Evolutionary conservation across 2,329 filamentous ascomycete genomes (phyloP), one percentile per base, ranked within the genome.

Genomic region (Colletotrichum zoysiae): DNA sequence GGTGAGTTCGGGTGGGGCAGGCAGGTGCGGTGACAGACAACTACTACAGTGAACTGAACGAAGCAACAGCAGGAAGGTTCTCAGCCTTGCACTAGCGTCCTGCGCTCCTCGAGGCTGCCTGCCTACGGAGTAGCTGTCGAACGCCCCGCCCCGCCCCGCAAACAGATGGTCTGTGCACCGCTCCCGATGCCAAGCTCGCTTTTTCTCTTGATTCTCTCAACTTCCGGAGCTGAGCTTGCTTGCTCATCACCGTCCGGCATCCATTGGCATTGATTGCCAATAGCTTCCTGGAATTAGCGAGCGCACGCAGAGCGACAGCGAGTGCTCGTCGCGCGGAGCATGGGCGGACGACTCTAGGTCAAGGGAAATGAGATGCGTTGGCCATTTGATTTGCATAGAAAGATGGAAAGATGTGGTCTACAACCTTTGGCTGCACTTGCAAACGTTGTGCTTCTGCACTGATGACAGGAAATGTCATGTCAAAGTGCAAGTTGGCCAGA

Each of bases 31-130:
- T 48, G 42, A 59, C 65, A 30, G 30, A 30, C 30, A 30, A 30
- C 30, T 30, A 30, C 30, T 30, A 30, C 30, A 35, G 50, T 65
- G 18, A 44, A 51, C 44, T 50, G 59, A 69, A 64, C 69, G 59
- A 71, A 68, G 59, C 58, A 71, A 68, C 65, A 69, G n/a, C 58
- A 55, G 14, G 26, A 38, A 67, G 51, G 11, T 66, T 71, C 23
- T 60, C 61, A 73, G 70, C 70, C 70, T 73, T 62, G 67, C 62
- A 63, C 61, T 71, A 67, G 70, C 60, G 55, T 38, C 26, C 30
- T 62, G 48, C 33, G 44, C 50, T 61, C 33, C 30, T 33, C 67
- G 58, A 66, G 70, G 67, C 70, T 70, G 58, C 66, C 26, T 48
- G 20, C 58, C 44, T 59, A n/a, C n/a, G n/a, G n/a, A n/a, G n/a